Conservation (phyloP, 352 stramenopile genomes). For the Globisporangium cylindrosporum region DNA sequence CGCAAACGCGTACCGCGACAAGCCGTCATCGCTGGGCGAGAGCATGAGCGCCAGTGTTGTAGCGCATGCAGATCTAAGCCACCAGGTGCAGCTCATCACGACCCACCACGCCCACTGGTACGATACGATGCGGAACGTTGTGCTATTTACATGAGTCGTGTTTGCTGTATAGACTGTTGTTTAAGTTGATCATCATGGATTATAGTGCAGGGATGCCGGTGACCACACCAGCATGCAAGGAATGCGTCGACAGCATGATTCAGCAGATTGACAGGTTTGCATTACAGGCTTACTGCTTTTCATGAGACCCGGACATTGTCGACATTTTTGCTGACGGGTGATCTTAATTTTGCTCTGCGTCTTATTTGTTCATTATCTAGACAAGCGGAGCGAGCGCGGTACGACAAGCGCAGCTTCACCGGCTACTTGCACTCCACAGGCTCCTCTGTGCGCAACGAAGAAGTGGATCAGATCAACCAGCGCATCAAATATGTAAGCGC, state of each 20-base stretch:
- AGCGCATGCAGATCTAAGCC: conserved; percentile 70
- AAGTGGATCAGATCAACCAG: conserved; percentile 63
- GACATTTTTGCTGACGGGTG: too few relatives aligned
- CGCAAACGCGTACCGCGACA: conserved; percentile 18
- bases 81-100: conserved; percentile 70
- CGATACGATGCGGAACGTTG: background rate
- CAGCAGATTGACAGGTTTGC: conserved; percentile 60
- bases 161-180: too few relatives aligned
- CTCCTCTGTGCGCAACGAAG: conserved; percentile 43
- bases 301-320: too few relatives aligned
- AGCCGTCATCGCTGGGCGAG: conserved; percentile 34
- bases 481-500: conserved; percentile 69
- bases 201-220: conserved; percentile 59
- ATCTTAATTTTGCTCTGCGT: background rate
- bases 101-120: conserved; percentile 73
- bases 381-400: conserved; percentile 63
- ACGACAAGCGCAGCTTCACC: conserved; percentile 68
- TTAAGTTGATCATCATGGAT: background rate
- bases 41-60: conserved; percentile 55
- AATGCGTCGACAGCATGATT: conserved; percentile 76
- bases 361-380: conserved; percentile 17
- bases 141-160: too few relatives aligned
- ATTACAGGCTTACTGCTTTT: background rate
- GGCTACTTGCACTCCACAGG: conserved; percentile 56
- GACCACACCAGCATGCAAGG: conserved; percentile 63